Evolutionary conservation across 495 filamentous ascomycete species (phyloP), one percentile per base, ranked within the genome.

Genomic region (Pseudomonodictys pantanalensis): DNA sequence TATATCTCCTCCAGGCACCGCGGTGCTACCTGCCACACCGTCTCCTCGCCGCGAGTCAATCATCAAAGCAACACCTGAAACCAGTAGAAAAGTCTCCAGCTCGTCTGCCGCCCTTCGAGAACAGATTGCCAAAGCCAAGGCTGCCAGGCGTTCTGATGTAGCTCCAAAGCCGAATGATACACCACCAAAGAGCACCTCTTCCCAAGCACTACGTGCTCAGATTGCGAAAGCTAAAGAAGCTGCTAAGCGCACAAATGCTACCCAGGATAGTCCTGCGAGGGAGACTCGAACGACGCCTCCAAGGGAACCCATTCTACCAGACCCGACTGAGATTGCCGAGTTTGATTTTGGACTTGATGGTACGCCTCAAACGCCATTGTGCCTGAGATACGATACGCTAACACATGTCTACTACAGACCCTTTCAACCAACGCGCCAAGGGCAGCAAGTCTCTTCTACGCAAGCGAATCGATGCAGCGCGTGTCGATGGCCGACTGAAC

Each of bases 61-160:
- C 9, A 44, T 46, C 17, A 45, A 62, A 7, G 23, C 24, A 47
- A 56, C 56, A 8, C 56, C 53, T 52, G 55, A 42, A 5, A 65
- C 66, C 22, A 60, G 22, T 22, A 51, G 75, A 42, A 81, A 77
- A 65, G 73, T 62, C 4, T 74, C 82, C 9, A 92, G 87, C 65
- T 88, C 91, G 0, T 97, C 93, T 2, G 79, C 81, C 32, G 86
- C 91, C 1, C 71, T 98, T 42, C 81, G 93, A 17, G 91, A 97
- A 46, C 90, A 88, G 56, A 97, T 98, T 67, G 91, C 92, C 41
- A 93, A 90, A 70, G 93, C 93, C 7, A 96, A 92, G 69, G 92
- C 91, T 10, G 91, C 91, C 32, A 83, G 83, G 46, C 83, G 86
- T 47, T 83, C 83, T 17, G 80, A 81, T 59, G 23, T 75, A 79